Evolutionary conservation across 257 asterid species (phyloP), one percentile per base, ranked within the genome.

Genomic region (Solanum chiquidenum): DNA sequence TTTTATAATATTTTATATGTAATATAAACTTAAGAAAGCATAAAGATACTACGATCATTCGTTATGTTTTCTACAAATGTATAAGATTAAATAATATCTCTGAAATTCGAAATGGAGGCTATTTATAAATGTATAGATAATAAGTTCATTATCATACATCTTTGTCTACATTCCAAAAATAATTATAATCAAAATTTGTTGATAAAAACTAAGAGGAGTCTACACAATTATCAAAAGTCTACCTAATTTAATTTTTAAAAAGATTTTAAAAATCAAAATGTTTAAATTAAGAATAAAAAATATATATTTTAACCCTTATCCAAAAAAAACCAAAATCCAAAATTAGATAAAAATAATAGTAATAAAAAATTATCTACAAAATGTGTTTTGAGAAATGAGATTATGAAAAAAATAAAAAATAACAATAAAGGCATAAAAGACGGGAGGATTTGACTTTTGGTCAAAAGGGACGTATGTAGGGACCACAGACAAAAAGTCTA

Each of bases 401-500:
- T 25, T 25, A 33, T 8, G 84, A 25, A 42, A 80, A 55, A 42
- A 37, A 79, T 14, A 52, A 52, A 18, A 25, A 14, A 42, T 2
- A 14, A 44, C 4, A n/a, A 66, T 2, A 55, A 84, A 74, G 40
- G 31, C 64, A 23, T 25, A 40, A 66, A 85, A 85, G 38, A 85
- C 8, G 77, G 62, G 86, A 34, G 68, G 75, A 87, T 37, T 80
- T 86, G 89, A 83, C 86, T 86, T 86, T 69, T 89, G 89, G 92
- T 91, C 92, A 91, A 88, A 88, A 87, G 76, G 37, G 4, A 5
- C 1, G 3, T 8, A 27, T n/a, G 77, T 66, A 3, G 89, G 91
- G n/a, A 44, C 91, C 90, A 89, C 87, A 83, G 90, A 90, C 90
- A 89, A 89, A 69, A 86, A 68, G 85, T 18, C 64, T 86, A 87